These are phyloP conservation scores for Baeospora myosura DNA, from an alignment of 1,284 basidiomycete species.

Conservation along the genomic window DNA sequence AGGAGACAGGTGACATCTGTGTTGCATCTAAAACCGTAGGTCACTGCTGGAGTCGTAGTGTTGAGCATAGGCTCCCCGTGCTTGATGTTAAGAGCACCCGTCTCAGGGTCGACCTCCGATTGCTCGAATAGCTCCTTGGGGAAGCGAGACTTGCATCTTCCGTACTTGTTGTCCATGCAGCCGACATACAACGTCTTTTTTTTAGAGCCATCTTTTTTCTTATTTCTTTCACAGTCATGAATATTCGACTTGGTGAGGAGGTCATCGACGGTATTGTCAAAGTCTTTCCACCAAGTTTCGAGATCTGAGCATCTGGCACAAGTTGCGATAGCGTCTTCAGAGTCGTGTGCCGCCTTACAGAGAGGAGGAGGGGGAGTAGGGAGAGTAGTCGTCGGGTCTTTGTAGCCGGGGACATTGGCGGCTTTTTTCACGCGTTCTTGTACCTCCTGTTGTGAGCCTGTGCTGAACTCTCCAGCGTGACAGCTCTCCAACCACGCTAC, in stretches of 20 bases:
- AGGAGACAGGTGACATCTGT: not conserved
- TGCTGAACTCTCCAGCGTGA: slow-evolving; percentile 1
- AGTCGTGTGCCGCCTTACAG: too few species aligned
- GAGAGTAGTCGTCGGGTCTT: slow-evolving; percentile 4
- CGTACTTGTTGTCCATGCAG: too few species aligned
- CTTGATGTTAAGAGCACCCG: slow-evolving; percentile 19
- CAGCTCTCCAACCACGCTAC: slow-evolving; percentile 17
- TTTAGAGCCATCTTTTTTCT: too few species aligned
- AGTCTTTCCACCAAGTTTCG: too few species aligned
- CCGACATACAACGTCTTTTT: too few species aligned
- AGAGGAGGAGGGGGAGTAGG: slow-evolving; percentile 3
- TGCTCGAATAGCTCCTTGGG: slow-evolving; percentile 16
- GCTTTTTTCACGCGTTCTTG: slow-evolving; percentile 1
- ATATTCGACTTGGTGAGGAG: too few species aligned
- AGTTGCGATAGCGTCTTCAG: too few species aligned
- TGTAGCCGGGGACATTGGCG: not conserved
- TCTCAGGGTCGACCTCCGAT: slow-evolving; percentile 18
- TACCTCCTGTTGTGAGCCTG: not conserved
- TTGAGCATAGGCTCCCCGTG: slow-evolving; percentile 9
- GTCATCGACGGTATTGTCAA: too few species aligned
- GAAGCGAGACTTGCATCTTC: slow-evolving; percentile 23
- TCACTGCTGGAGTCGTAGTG: not conserved
- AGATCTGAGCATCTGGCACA: too few species aligned
- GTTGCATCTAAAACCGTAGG: not conserved
- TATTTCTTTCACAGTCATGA: too few species aligned